Evolutionary conservation across 495 filamentous ascomycete species (phyloP), one percentile per base, ranked within the genome.

Genomic region (Aspergillus kassunensis): DNA sequence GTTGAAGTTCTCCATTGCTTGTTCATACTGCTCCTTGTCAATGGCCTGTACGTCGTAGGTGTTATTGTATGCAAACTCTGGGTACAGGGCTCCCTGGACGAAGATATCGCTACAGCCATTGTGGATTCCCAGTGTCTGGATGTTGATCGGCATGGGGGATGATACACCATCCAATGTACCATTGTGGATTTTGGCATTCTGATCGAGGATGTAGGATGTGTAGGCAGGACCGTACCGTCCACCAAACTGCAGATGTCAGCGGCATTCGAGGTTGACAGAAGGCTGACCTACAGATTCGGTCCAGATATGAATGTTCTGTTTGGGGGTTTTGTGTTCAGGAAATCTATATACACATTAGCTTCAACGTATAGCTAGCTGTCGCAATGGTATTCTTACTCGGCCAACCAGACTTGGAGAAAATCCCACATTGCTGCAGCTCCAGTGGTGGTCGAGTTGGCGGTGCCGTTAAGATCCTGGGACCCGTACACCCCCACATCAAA

Each of bases 81-180:
- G 75, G 57, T 88, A 89, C 52, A 70, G 79, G 2, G 78, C 74
- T 3, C 69, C 77, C 63, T 89, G 84, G 13, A 80, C 74, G 13
- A 78, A 47, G 33, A 77, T 73, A 64, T 90, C 87, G 44, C 89
- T 75, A 54, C 85, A 86, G 15, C 84, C 87, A 60, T 89, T 88
- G 20, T 86, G 53, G 29, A 72, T 65, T 2, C 62, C 48, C 6
- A 72, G 45, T 0, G 69, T 70, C 8, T 37, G 15, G 3, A 37
- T 16, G 25, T 69, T 60, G 10, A 71, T 57, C 30, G 65, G 57
- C 23, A 68, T 61, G 13, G 49, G 47, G 24, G 54, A 54, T 1
- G 56, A 48, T 0, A 53, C 60, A 1, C 51, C 53, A 2, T 52
- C 46, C 10, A 51, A 44, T 0, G 55, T 62, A 4, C 63, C 61